A percentile compares a stretch with the other conserved stretches of the same genome.
phyloP scores from a whole-genome alignment of 2,329 filamentous ascomycete genomes.

The Harringtonia aguacate region DNA sequence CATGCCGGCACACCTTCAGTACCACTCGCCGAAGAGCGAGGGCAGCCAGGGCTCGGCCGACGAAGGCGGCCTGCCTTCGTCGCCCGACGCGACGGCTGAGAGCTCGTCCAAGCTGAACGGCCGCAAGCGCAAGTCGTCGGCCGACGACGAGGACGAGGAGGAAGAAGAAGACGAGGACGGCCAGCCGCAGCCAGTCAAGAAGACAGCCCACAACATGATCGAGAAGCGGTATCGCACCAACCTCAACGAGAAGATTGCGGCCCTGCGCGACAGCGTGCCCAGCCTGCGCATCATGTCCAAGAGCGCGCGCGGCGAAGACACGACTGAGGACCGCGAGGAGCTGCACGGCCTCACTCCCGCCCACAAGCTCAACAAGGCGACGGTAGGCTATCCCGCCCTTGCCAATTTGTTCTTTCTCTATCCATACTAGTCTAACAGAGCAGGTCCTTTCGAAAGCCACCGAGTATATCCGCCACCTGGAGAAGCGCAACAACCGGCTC shows the following conservation, averaged over 20 bases:
- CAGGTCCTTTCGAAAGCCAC: constrained; percentile 84
- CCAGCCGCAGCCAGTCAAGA: constrained; percentile 56
- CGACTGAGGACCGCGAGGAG: constrained; percentile 67
- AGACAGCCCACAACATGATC: constrained; percentile 96
- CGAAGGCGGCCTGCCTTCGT: constrained; percentile 35
- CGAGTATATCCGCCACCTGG: constrained; percentile 88
- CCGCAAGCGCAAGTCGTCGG: constrained; percentile 62
- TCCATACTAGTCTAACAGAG: background rate
- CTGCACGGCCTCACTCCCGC: constrained; percentile 73
- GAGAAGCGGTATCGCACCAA: constrained; percentile 96
- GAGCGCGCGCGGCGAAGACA: constrained; percentile 55
- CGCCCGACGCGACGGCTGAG: constrained; percentile 41
- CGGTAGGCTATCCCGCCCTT: constrained; percentile 34
- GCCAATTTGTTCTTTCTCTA: background rate
- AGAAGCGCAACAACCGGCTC: constrained; percentile 77
- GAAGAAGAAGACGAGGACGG: constrained; percentile 50
- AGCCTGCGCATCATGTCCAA: constrained; percentile 78
- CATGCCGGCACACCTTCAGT: constrained; percentile 53
- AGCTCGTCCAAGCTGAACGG: constrained; percentile 29
- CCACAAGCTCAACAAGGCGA: constrained; percentile 97
- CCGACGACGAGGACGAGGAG: constrained; percentile 47
- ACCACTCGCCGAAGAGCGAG: constrained; percentile 46
- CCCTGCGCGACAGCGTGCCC: constrained; percentile 82
- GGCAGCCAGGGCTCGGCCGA: constrained; percentile 46
- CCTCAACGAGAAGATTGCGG: constrained; percentile 93